Percentiles rank a stretch among this genome's conserved stretches.
Evolutionary conservation across 225 moss, liverwort and hornwort species (phyloP).

Genomic region (Neckera pumila): DNA sequence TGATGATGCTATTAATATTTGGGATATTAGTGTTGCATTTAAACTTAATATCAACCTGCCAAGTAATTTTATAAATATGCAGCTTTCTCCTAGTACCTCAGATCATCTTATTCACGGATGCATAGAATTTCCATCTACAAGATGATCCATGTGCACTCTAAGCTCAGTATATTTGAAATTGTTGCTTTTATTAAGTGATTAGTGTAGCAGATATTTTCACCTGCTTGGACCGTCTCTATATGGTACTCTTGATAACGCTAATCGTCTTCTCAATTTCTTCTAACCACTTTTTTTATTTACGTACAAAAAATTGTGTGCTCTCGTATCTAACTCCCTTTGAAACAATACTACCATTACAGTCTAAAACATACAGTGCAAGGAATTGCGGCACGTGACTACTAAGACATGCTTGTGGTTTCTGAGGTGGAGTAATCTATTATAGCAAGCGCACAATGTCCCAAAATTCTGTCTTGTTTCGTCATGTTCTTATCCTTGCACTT

Average conservation of each 20-base stretch:
- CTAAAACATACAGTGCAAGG: no score
- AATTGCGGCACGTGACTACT: neutral
- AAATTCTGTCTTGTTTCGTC: neutral
- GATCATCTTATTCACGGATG: neutral
- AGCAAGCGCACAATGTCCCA: neutral
- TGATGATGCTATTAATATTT: neutral
- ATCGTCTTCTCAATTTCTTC: neutral
- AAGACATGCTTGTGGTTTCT: neutral
- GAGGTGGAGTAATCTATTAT: neutral
- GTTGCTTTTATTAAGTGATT: neutral
- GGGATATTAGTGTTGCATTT: neutral
- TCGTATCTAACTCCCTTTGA: neutral
- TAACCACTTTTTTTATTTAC: no score
- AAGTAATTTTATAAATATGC: neutral
- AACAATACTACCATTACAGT: no score
- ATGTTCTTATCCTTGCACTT: neutral
- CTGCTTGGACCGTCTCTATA: neutral
- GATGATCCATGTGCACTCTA: neutral
- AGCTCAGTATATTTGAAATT: neutral
- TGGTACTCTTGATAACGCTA: neutral
- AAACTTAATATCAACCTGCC: neutral
- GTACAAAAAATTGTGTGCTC: neutral
- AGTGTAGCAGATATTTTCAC: neutral
- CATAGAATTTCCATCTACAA: neutral
- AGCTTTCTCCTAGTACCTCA: neutral